Evolutionary conservation across 1,284 basidiomycete species (phyloP).

Genomic region (Hemileia vastatrix): DNA sequence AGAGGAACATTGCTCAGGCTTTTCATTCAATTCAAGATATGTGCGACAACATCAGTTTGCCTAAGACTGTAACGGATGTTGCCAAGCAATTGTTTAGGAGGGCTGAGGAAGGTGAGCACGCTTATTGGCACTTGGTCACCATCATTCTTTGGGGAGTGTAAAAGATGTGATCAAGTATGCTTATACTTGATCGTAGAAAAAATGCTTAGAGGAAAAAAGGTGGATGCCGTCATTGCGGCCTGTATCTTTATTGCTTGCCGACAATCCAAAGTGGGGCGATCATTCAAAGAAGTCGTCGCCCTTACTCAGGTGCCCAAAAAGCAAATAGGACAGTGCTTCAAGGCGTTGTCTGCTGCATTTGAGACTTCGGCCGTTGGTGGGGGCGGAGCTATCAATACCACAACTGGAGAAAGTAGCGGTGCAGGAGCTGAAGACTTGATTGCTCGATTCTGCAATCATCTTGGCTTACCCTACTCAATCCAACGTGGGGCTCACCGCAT

Average conservation of each 20-base stretch:
- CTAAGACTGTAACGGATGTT: constrained; percentile 86
- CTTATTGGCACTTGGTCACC: too few species aligned
- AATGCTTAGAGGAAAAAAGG: constrained; percentile 77
- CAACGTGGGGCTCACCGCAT: constrained; percentile 77
- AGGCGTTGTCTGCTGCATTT: constrained; percentile 82
- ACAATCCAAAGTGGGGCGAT: constrained; percentile 82
- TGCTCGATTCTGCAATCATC: constrained; percentile 86
- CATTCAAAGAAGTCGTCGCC: constrained; percentile 91
- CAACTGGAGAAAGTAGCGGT: constrained; percentile 19
- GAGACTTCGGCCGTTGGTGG: constrained; percentile 48
- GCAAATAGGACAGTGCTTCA: constrained; percentile 87
- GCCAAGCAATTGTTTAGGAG: constrained; percentile 95
- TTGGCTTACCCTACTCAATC: constrained; percentile 72
- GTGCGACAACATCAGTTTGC: constrained; percentile 90
- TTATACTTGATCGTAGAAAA: constrained; percentile 61
- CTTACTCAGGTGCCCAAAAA: constrained; percentile 90
- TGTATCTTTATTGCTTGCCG: constrained; percentile 98
- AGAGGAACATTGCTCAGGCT: constrained; percentile 49
- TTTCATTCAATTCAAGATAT: constrained; percentile 84
- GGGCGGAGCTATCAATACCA: constrained; percentile 27
- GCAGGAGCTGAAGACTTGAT: constrained; percentile 65
- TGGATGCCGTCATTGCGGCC: constrained; percentile 87
- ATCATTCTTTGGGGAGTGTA: neutral
- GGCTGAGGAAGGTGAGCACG: constrained; percentile 60
- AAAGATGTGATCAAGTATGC: too few species aligned